Evolutionary conservation across 441 rosid genomes (phyloP), one percentile per base, ranked within the genome.

Genomic region (Hura crepitans): DNA sequence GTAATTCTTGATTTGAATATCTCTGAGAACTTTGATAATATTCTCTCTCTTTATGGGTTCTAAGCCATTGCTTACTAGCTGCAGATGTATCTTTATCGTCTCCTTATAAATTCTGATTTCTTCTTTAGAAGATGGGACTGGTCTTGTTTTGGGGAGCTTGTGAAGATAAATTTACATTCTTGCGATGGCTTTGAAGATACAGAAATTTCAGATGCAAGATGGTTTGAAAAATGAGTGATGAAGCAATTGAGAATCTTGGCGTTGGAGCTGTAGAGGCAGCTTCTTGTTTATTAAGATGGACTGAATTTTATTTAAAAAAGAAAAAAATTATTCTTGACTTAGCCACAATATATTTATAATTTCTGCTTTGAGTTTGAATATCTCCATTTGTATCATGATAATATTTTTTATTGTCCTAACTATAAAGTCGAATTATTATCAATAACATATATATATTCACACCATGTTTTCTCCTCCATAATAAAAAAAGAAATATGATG

Each of bases 61-160:
- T 78, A 63, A 72, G 74, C 72, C 68, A 42, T 20, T 77, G 76
- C 69, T 81, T 86, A 72, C 81, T 72, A 69, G 84, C 82, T 25
- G 82, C 80, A 68, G 84, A 85, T 76, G 81, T 79, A 74, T 89
- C 96, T n/a, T 51, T 93, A 86, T 69, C 94, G 97, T 72, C 83
- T 96, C 42, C 61, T 82, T 50, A 64, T 76, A 60, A 86, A 83
- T 70, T 86, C 90, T 35, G 86, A 91, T 68, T 78, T 81, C 70
- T 84, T 96, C 78, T 84, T 89, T 69, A 86, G 85, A 77, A 82
- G 77, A 70, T 96, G 99, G 99, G 89, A 96, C 81, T 93, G 99
- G 97, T 93, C 97, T 57, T 85, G 85, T 80, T 89, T 93, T 78
- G 68, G 89, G 82, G 96, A 89, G 58, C 77, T 87, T 61, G 81